A percentile compares a stretch with the other conserved stretches of the same genome.
Evolutionary conservation across 345 rosid genomes (phyloP).

Genomic region (Sonneratia alba): DNA sequence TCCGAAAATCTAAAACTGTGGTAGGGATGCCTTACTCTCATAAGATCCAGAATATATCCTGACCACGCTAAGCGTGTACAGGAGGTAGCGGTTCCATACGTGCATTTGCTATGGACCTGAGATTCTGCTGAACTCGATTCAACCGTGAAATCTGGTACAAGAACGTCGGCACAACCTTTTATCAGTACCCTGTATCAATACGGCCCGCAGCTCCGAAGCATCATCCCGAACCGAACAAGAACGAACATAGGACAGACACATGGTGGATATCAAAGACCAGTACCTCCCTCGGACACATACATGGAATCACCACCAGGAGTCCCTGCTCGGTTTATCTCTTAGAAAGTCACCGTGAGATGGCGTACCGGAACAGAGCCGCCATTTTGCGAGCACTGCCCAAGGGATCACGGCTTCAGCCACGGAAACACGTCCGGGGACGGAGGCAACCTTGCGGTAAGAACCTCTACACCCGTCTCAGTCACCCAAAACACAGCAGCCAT

Average conservation of each 20-base stretch:
- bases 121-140: too few species aligned
- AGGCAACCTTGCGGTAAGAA: slow-evolving; percentile 77
- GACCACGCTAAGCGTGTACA: too few species aligned
- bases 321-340: neutral
- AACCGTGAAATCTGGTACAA: too few species aligned
- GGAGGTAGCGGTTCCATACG: too few species aligned
- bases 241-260: neutral
- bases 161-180: neutral
- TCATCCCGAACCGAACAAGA: neutral
- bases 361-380: neutral
- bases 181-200: neutral
- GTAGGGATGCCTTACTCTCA: too few species aligned
- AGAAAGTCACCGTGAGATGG: neutral
- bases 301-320: neutral
- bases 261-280: neutral
- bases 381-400: neutral
- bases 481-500: neutral
- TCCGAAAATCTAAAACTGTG: too few species aligned
- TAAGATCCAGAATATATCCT: too few species aligned
- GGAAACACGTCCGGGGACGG: slow-evolving; percentile 70
- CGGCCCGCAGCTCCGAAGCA: neutral
- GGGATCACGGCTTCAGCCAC: slow-evolving; percentile 41
- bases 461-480: slow-evolving; percentile 74
- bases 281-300: neutral
- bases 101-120: too few species aligned